Evolutionary conservation across 2,329 filamentous ascomycete species (phyloP), one percentile per base, ranked within the genome.

Genomic region (Dothideomycetes sp.): DNA sequence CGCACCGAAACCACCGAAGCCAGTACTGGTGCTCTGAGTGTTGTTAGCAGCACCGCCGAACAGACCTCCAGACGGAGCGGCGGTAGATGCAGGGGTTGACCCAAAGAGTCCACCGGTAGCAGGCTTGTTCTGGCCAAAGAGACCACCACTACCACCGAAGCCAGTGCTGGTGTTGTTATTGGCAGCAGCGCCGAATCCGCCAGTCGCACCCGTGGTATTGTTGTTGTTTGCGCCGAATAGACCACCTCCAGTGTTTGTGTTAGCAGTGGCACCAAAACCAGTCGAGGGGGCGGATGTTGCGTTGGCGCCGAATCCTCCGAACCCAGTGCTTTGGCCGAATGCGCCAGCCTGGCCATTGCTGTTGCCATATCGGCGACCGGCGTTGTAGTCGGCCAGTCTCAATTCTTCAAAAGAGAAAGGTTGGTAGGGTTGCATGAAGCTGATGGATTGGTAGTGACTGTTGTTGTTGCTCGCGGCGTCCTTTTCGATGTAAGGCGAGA

Each of bases 331-430:
- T 44, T 79, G 71, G 13, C 87, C 89, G 61, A 95, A 95, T 6
- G 82, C 84, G 44, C 87, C 87, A 33, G 77, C 68, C 49, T 87
- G 82, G 20, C 85, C 86, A 47, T 82, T 85, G 29, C 75, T 73
- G 61, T 89, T 94, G 23, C 88, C 91, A 58, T 76, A 85, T 40
- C 82, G 81, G 45, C 88, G 79, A 36, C 88, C 88, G 61, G 88
- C 83, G 45, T 80, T 76, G 59, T 98, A 98, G 62, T 98, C 91
- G 32, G 78, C 85, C 46, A 94, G 43, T 47, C 68, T 62, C 51
- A 71, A 45, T 49, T 71, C 68, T 48, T 82, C 91, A n/a, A 84
- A 76, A 8, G 89, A 95, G 69, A 82, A 96, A 59, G 91, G 93
- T 60, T 80, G 80, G 66, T 89, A 93, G 1, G 82, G 75, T 17